Conservation (phyloP, 73 alveolate species). For the Paramecium sexaurelia region DNA sequence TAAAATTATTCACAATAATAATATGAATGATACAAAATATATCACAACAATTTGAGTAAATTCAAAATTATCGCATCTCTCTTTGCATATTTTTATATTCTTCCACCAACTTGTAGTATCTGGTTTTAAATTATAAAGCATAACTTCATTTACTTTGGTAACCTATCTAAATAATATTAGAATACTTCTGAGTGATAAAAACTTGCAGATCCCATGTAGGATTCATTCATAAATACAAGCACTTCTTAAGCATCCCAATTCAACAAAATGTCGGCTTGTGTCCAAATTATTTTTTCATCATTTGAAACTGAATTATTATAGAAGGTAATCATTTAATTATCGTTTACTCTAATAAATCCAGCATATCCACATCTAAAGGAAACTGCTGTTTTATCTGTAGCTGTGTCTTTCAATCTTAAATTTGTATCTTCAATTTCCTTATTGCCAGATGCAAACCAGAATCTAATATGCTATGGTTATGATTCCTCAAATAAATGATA, state of each 20-base stretch:
- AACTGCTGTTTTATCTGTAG: constrained; percentile 51
- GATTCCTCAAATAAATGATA: constrained; percentile 5
- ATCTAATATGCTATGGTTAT: constrained; percentile 53
- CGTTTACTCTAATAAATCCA: constrained; percentile 66
- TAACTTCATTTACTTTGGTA: constrained; percentile 26
- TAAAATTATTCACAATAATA: background rate
- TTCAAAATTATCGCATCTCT: constrained; percentile 55
- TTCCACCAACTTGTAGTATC: constrained; percentile 60
- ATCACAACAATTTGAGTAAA: background rate
- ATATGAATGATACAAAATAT: background rate
- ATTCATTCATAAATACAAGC: constrained; percentile 40
- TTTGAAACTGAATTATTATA: constrained; percentile 55
- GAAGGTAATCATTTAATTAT: constrained; percentile 67
- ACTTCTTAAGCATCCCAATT: constrained; percentile 54
- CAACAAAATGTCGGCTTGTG: constrained; percentile 54
- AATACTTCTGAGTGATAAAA: constrained; percentile 40
- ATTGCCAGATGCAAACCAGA: constrained; percentile 56
- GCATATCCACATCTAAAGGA: constrained; percentile 70
- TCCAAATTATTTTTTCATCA: background rate
- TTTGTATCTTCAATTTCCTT: constrained; percentile 62
- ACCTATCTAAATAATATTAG: background rate
- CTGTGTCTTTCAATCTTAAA: constrained; percentile 55
- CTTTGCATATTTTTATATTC: constrained; percentile 46
- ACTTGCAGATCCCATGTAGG: constrained; percentile 51
- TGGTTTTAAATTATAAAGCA: constrained; percentile 63